These are phyloP conservation scores for Uronychia binucleata DNA, from an alignment of 73 alveolate genomes.

Conservation along the genomic window DNA sequence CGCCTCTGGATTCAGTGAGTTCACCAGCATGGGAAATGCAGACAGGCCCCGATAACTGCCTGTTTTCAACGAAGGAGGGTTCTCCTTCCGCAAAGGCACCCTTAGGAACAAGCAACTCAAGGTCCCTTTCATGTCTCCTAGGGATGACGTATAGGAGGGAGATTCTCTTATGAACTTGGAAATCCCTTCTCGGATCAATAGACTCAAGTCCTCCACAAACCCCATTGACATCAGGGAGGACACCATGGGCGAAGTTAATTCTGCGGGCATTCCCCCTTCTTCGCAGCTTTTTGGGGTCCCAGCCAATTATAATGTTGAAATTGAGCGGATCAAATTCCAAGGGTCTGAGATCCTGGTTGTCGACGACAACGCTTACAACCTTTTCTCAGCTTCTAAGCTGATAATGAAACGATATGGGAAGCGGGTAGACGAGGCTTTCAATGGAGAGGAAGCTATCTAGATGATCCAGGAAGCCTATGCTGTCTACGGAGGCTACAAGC, in stretches of 20 bases:
- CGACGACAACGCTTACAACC: no score
- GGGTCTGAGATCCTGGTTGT: no score
- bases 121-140: neutral
- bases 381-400: no score
- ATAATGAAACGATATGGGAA: no score
- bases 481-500: no score
- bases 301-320: no score
- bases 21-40: neutral
- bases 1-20: neutral
- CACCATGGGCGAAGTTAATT: neutral
- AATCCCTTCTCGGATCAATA: neutral
- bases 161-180: neutral
- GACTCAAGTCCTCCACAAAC: neutral
- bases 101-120: neutral
- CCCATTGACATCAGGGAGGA: neutral
- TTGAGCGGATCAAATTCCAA: no score
- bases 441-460: no score
- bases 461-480: no score
- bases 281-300: neutral
- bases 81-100: neutral
- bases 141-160: neutral
- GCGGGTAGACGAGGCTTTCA: no score
- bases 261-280: neutral
- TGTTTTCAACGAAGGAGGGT: neutral
- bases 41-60: neutral